These are phyloP conservation scores for Botrytis hyacinthi DNA, from an alignment of 2,329 filamentous ascomycete genomes.

Conservation along the genomic window DNA sequence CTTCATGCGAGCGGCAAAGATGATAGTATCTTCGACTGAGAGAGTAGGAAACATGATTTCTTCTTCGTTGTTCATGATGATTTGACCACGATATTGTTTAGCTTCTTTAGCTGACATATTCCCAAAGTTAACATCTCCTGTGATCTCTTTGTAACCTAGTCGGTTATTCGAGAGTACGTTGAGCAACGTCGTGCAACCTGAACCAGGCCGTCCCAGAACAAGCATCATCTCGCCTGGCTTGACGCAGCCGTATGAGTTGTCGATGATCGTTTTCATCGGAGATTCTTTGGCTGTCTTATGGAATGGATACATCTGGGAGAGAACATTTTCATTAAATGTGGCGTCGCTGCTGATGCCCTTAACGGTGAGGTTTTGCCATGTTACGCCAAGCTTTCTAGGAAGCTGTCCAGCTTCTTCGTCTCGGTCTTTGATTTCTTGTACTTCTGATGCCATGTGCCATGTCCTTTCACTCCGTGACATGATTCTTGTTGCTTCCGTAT, in stretches of 20 bases:
- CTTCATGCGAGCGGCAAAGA: background rate
- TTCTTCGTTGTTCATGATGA: background rate
- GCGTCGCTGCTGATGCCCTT: background rate
- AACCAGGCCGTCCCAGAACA: background rate
- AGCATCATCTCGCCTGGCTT: background rate
- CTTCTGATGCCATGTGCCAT: background rate
- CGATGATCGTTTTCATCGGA: background rate
- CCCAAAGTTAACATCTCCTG: background rate
- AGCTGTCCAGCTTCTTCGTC: background rate
- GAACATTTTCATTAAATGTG: background rate
- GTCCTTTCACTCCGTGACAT: background rate
- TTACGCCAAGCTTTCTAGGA: background rate
- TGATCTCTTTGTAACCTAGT: background rate
- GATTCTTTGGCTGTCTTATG: background rate
- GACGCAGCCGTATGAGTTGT: background rate
- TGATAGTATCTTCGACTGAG: background rate
- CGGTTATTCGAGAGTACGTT: background rate
- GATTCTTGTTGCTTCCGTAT: background rate
- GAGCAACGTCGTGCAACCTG: background rate
- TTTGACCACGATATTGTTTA: background rate
- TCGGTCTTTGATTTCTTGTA: background rate
- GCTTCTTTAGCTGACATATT: background rate
- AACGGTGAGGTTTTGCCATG: background rate
- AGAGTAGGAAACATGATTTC: background rate
- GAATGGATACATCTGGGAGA: background rate